Percentiles rank a stretch among this genome's conserved stretches.
These are phyloP conservation scores for Auriscalpium vulgare DNA, from an alignment of 768 basidiomycete species.

Conservation along the genomic window DNA sequence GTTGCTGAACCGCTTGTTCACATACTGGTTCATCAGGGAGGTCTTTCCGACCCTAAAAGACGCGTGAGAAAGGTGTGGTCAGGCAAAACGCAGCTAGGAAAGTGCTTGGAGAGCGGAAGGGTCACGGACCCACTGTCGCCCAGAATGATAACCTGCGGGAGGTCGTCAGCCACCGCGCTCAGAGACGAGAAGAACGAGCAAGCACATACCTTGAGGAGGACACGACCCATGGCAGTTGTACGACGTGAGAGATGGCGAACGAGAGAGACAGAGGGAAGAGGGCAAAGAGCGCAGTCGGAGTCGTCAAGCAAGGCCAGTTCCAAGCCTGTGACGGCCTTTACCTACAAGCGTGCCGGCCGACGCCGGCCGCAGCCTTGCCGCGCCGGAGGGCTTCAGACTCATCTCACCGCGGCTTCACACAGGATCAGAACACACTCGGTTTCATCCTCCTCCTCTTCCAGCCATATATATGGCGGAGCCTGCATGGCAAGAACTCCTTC, in stretches of 20 bases:
- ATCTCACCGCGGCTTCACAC: too few relatives aligned
- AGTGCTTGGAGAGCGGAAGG: neutral
- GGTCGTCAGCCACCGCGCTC: slow-evolving; percentile 7
- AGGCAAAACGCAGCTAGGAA: neutral
- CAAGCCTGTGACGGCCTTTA: neutral
- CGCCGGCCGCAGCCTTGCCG: neutral
- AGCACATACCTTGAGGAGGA: slow-evolving; percentile 66
- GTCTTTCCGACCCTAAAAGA: slow-evolving; percentile 88
- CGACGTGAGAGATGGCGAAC: slow-evolving; percentile 17
- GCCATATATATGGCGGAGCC: slow-evolving; percentile 60
- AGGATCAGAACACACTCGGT: too few relatives aligned
- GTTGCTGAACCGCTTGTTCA: slow-evolving; percentile 98
- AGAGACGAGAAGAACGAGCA: neutral
- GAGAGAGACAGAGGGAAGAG: slow-evolving; percentile 15
- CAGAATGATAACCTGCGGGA: slow-evolving; percentile 87
- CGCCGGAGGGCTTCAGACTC: neutral
- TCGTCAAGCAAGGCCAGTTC: neutral
- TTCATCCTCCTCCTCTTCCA: neutral
- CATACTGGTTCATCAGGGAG: slow-evolving; percentile 99
- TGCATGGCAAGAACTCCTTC: slow-evolving; percentile 76
- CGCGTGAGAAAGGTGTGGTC: slow-evolving; percentile 4
- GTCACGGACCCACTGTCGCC: slow-evolving; percentile 87
- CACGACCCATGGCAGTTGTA: slow-evolving; percentile 59
- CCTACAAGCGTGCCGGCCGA: neutral
- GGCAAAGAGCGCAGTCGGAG: slow-evolving; percentile 5